These are phyloP conservation scores for Allomyces macrogynus DNA, from an alignment of 192 early-diverging fungal species.

Conservation along the genomic window DNA sequence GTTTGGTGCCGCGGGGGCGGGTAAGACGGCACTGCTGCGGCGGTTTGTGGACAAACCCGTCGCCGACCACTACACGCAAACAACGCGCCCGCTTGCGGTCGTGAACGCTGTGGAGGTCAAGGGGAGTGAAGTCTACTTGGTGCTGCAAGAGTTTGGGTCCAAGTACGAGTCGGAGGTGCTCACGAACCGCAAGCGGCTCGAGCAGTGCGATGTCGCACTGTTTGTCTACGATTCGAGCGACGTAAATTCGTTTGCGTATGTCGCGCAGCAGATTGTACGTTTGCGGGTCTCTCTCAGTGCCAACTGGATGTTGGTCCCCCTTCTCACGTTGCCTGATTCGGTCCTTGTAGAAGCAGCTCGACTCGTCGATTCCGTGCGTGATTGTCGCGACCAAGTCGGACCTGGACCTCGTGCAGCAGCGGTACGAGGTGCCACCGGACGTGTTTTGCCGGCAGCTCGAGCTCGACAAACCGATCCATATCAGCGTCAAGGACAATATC, in stretches of 20 bases:
- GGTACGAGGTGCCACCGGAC: slow-evolving; percentile 73
- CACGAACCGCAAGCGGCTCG: slow-evolving; percentile 66
- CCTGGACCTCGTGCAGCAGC: slow-evolving; percentile 58
- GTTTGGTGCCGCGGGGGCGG: slow-evolving; percentile 76
- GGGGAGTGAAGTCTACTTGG: slow-evolving; percentile 82
- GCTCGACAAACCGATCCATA: slow-evolving; percentile 68
- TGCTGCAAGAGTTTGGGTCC: slow-evolving; percentile 86
- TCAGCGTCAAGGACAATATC: slow-evolving; percentile 66
- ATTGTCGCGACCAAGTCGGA: slow-evolving; percentile 95
- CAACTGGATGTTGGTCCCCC: neutral
- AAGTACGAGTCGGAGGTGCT: slow-evolving; percentile 73
- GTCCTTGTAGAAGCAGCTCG: neutral
- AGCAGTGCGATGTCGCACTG: slow-evolving; percentile 73
- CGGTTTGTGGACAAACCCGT: slow-evolving; percentile 76
- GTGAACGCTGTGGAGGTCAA: slow-evolving; percentile 93
- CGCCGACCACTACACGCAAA: slow-evolving; percentile 47
- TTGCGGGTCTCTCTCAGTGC: neutral
- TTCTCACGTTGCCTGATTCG: slow-evolving; percentile 1
- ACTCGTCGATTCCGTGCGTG: slow-evolving; percentile 47
- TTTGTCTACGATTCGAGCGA: slow-evolving; percentile 92
- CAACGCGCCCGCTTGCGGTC: slow-evolving; percentile 50
- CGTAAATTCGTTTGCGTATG: slow-evolving; percentile 79
- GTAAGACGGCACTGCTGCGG: slow-evolving; percentile 77
- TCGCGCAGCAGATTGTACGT: slow-evolving; percentile 29
- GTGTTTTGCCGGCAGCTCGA: slow-evolving; percentile 76